phyloP scores from a whole-genome alignment of 2,329 filamentous ascomycete species.

The Volutella citrinella region DNA sequence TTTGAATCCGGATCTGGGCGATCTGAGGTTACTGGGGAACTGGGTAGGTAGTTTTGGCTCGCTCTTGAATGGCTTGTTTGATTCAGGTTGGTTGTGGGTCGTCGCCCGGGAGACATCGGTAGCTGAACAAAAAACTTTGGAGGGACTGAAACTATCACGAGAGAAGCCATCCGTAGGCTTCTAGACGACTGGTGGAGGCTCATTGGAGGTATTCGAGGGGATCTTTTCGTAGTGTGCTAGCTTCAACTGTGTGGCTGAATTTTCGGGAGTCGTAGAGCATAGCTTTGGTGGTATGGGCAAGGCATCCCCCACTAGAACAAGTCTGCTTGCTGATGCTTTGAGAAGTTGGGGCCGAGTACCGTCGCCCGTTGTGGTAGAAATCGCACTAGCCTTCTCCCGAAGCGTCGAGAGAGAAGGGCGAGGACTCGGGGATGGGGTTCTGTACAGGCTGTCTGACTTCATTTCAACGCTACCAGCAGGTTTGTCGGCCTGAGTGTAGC shows the following conservation, averaged over 20 bases:
- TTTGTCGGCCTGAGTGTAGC: slow-evolving; percentile 18
- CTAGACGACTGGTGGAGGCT: too few relatives aligned
- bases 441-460: slow-evolving; percentile 28
- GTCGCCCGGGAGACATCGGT: too few relatives aligned
- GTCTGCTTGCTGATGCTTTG: slow-evolving; percentile 18
- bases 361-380: slow-evolving; percentile 6
- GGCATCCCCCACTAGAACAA: slow-evolving; percentile 18
- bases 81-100: too few relatives aligned
- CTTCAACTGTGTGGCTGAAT: slow-evolving; percentile 2
- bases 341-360: slow-evolving; percentile 20
- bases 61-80: too few relatives aligned
- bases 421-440: slow-evolving; percentile 30
- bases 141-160: too few relatives aligned
- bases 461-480: slow-evolving; percentile 14
- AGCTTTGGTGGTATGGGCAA: slow-evolving; percentile 17
- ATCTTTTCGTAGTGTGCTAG: background rate
- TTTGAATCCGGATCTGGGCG: too few relatives aligned
- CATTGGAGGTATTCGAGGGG: too few relatives aligned
- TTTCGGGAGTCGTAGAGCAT: too few relatives aligned
- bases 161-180: too few relatives aligned
- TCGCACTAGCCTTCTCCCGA: slow-evolving; percentile 8
- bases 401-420: slow-evolving; percentile 25
- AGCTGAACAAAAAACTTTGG: too few relatives aligned
- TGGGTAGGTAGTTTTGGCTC: too few relatives aligned
- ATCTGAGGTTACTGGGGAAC: too few relatives aligned